Conservation (phyloP, 768 basidiomycete genomes). For the Lentinula guzmanii region DNA sequence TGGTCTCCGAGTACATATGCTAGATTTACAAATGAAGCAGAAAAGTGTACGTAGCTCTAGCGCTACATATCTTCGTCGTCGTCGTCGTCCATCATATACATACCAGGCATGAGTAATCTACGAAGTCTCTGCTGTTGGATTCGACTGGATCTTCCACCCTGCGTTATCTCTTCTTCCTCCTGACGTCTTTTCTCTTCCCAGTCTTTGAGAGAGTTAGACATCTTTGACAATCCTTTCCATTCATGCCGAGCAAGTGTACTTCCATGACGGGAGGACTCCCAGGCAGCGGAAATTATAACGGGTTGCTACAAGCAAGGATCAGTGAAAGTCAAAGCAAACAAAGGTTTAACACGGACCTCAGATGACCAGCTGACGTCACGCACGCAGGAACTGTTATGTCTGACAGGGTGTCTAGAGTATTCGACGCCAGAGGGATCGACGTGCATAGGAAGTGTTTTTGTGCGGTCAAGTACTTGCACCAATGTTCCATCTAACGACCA, state of each 20-base stretch:
- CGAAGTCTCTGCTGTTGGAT: not conserved
- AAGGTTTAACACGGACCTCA: conserved; percentile 36
- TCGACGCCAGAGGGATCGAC: conserved; percentile 62
- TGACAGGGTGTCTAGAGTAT: conserved; percentile 30
- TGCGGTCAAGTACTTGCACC: conserved; percentile 80
- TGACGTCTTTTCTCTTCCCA: conserved; percentile 51
- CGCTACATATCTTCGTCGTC: conserved; percentile 10
- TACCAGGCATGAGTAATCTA: conserved; percentile 12
- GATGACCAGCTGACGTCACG: conserved; percentile 97
- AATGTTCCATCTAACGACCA: conserved; percentile 91
- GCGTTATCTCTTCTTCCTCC: conserved; percentile 16
- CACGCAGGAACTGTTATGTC: conserved; percentile 51
- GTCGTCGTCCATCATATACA: conserved; percentile 9
- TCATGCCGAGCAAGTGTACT: conserved; percentile 89
- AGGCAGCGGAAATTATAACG: conserved; percentile 86
- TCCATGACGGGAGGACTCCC: conserved; percentile 62
- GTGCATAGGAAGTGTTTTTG: conserved; percentile 62
- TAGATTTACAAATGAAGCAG: not conserved
- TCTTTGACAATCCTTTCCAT: conserved; percentile 89
- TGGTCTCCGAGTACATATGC: not conserved
- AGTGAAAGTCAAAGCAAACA: not conserved
- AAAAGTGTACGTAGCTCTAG: not conserved
- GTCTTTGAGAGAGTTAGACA: conserved; percentile 62
- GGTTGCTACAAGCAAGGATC: conserved; percentile 49
- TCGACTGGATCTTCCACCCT: conserved; percentile 12